A percentile compares a stretch with the other conserved stretches of the same genome.
Evolutionary conservation across 75 land plant genomes (phyloP).

Genomic region (Adiantum capillusveneris): DNA sequence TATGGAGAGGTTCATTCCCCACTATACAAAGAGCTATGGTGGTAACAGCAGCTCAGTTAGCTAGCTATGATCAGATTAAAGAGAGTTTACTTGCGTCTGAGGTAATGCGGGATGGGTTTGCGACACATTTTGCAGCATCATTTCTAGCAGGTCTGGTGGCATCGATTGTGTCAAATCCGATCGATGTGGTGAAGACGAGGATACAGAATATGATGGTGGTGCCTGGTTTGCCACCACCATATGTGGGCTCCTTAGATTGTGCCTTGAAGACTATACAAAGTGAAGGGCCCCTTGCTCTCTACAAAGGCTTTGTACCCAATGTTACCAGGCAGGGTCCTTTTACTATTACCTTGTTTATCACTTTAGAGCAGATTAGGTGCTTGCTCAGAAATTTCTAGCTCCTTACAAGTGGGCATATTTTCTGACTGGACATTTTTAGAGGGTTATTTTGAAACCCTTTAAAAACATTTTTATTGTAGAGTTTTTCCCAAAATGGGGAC

Average conservation of each 20-base stretch:
- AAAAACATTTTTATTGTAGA: no score
- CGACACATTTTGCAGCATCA: constrained; percentile 7
- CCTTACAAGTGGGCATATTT: no score
- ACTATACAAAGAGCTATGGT: constrained; percentile 24
- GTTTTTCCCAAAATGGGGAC: no score
- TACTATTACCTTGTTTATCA: constrained; percentile 11
- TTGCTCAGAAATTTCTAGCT: not conserved
- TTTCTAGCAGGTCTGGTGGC: constrained; percentile 13
- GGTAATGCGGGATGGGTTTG: constrained; percentile 1
- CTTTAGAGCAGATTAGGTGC: constrained; percentile 19
- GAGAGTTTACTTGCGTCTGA: not conserved
- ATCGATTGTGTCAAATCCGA: constrained; percentile 13
- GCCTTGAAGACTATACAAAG: constrained; percentile 15
- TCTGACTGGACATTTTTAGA: no score
- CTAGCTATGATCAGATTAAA: constrained; percentile 24
- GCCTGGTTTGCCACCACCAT: not conserved
- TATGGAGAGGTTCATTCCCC: constrained; percentile 22
- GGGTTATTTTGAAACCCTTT: no score
- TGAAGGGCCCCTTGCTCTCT: constrained; percentile 18
- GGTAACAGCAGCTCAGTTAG: constrained; percentile 31
- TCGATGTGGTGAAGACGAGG: constrained; percentile 20
- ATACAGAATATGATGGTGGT: constrained; percentile 6
- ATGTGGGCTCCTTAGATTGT: constrained; percentile 16
- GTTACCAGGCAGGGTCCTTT: constrained; percentile 22
- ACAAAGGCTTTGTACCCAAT: constrained; percentile 23